A percentile compares a stretch with the other conserved stretches of the same genome.
These are phyloP conservation scores for Byssothecium circinans DNA, from an alignment of 2,329 filamentous ascomycete species.

Conservation along the genomic window DNA sequence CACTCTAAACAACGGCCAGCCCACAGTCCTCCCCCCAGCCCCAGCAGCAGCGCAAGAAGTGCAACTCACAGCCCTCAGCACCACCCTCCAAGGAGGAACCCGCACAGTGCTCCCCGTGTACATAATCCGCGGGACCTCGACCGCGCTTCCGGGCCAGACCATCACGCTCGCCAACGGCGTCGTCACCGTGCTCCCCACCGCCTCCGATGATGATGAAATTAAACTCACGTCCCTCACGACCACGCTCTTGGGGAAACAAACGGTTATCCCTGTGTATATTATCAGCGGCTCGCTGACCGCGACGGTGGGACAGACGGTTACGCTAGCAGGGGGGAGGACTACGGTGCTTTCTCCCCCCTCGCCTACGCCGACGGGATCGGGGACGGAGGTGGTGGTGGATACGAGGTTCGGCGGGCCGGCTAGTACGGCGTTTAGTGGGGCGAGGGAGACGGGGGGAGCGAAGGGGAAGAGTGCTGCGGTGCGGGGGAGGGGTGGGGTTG, in stretches of 20 bases:
- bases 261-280: no score
- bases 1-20: no score
- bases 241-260: no score
- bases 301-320: conserved; percentile 17
- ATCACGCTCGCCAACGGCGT: conserved; percentile 15
- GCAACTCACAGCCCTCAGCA: no score
- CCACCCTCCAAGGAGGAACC: no score
- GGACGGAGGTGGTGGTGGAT: conserved; percentile 7
- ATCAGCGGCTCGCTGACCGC: conserved; percentile 14
- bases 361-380: conserved; percentile 11
- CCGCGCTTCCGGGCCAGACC: conserved; percentile 13
- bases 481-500: not conserved
- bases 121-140: conserved; percentile 10
- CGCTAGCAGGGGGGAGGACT: conserved; percentile 7
- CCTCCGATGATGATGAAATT: no score
- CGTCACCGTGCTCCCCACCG: no score
- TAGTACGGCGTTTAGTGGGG: not conserved
- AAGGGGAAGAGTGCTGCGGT: not conserved
- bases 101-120: conserved; percentile 7
- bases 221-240: no score
- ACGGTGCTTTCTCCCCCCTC: no score
- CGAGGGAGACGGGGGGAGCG: not conserved
- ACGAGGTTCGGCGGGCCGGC: not conserved
- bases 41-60: no score
- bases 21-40: no score